These are phyloP conservation scores for Hypoxylon fragiforme DNA, from an alignment of 495 filamentous ascomycete genomes.

Conservation along the genomic window DNA sequence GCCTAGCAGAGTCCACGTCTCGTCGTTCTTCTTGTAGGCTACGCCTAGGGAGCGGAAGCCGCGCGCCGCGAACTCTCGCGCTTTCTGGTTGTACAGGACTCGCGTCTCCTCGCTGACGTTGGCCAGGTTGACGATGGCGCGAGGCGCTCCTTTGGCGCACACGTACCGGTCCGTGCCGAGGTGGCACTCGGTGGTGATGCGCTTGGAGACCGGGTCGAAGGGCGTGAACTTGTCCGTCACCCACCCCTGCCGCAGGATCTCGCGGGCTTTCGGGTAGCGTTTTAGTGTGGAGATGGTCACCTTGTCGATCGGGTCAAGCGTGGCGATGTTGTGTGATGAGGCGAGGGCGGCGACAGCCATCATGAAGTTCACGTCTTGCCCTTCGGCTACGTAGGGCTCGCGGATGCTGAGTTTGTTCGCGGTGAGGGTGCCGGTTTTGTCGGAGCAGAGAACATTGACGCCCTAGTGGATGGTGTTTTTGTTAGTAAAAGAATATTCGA, in stretches of 20 bases:
- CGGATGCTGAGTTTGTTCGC: slow-evolving; percentile 87
- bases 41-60: slow-evolving; percentile 92
- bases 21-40: slow-evolving; percentile 75
- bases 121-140: slow-evolving; percentile 77
- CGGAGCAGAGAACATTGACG: slow-evolving; percentile 94
- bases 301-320: slow-evolving; percentile 91
- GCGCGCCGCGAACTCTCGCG: slow-evolving; percentile 83
- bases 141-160: slow-evolving; percentile 88
- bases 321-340: slow-evolving; percentile 87
- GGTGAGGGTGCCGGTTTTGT: slow-evolving; percentile 92
- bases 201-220: slow-evolving; percentile 94
- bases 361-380: slow-evolving; percentile 78
- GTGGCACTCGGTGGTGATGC: slow-evolving; percentile 78
- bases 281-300: slow-evolving; percentile 82
- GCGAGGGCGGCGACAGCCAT: slow-evolving; percentile 90
- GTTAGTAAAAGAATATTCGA: no score
- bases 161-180: slow-evolving; percentile 71
- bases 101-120: slow-evolving; percentile 71
- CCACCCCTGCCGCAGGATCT: slow-evolving; percentile 67
- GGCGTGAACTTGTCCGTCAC: slow-evolving; percentile 78
- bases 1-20: slow-evolving; percentile 84
- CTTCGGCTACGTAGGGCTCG: slow-evolving; percentile 79
- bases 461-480: slow-evolving; percentile 48
- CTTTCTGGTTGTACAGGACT: slow-evolving; percentile 78
- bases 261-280: slow-evolving; percentile 75